These are phyloP conservation scores for Obelidium mucronatum DNA, from an alignment of 192 early-diverging fungal genomes.

Conservation along the genomic window DNA sequence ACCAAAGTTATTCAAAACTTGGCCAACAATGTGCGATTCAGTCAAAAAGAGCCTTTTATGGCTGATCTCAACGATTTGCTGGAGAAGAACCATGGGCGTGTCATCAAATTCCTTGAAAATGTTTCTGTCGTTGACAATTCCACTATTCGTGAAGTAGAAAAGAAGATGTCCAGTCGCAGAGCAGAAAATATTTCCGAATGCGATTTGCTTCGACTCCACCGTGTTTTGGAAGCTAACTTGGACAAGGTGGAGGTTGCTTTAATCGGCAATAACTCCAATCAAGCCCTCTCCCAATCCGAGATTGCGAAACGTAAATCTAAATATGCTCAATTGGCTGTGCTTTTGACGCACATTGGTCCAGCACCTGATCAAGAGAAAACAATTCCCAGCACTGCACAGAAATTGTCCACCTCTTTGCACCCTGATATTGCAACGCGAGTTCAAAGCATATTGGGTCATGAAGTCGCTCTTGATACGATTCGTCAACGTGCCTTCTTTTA, in stretches of 20 bases:
- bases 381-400: not conserved
- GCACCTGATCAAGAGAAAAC: slow-evolving; percentile 70
- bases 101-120: slow-evolving; percentile 80
- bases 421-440: slow-evolving; percentile 44
- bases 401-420: not conserved
- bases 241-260: slow-evolving; percentile 51
- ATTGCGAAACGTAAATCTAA: slow-evolving; percentile 61
- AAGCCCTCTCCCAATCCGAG: not conserved
- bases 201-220: slow-evolving; percentile 50
- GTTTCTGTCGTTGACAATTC: slow-evolving; percentile 61
- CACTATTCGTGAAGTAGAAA: not conserved
- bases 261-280: slow-evolving; percentile 15
- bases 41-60: slow-evolving; percentile 96
- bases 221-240: slow-evolving; percentile 48
- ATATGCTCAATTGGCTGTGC: slow-evolving; percentile 81
- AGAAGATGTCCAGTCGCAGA: not conserved
- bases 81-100: slow-evolving; percentile 78
- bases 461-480: slow-evolving; percentile 35
- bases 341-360: slow-evolving; percentile 89
- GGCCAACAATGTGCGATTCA: slow-evolving; percentile 95
- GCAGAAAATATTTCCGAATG: slow-evolving; percentile 27
- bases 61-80: slow-evolving; percentile 89
- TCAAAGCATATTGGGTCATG: slow-evolving; percentile 22
- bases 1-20: slow-evolving; percentile 97
- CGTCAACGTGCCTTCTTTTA: slow-evolving; percentile 71